Percentiles rank a stretch among this genome's conserved stretches.
Conservation (phyloP, 768 basidiomycete species). For the Cystofilobasidium bisporidii region DNA sequence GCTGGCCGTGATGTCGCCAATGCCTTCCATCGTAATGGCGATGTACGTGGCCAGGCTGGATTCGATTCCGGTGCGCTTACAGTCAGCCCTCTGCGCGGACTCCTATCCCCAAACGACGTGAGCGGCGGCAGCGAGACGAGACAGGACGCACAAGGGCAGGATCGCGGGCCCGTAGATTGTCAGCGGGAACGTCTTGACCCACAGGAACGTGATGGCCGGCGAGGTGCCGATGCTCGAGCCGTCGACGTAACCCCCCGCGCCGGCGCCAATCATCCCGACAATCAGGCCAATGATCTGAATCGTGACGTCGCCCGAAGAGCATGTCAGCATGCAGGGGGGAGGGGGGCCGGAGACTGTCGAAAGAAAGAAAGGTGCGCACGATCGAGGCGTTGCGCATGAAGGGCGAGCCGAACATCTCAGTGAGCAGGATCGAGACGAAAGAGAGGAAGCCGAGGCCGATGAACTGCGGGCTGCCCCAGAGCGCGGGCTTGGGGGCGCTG, state of each 20-base stretch:
- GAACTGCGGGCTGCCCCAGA: slow-evolving; percentile 73
- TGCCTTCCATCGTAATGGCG: slow-evolving; percentile 69
- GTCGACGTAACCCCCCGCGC: slow-evolving; percentile 68
- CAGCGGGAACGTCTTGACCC: slow-evolving; percentile 61
- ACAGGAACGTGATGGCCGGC: slow-evolving; percentile 72
- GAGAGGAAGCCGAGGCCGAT: slow-evolving; percentile 80
- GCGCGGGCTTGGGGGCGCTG: slow-evolving; percentile 54
- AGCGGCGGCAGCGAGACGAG: slow-evolving; percentile 43
- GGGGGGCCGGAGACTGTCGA: too few relatives aligned
- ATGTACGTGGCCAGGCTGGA: slow-evolving; percentile 47
- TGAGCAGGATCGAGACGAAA: slow-evolving; percentile 49
- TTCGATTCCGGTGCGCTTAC: too few relatives aligned
- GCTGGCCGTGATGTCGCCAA: slow-evolving; percentile 64
- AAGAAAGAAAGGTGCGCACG: not conserved
- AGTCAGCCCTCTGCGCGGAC: too few relatives aligned
- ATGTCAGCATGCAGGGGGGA: too few relatives aligned
- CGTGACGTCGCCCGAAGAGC: too few relatives aligned
- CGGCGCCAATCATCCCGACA: slow-evolving; percentile 72
- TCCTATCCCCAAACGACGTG: too few relatives aligned
- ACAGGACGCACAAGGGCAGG: slow-evolving; percentile 39
- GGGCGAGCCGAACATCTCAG: slow-evolving; percentile 69
- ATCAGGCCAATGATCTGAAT: slow-evolving; percentile 54
- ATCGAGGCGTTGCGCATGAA: slow-evolving; percentile 60
- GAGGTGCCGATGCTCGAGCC: slow-evolving; percentile 55
- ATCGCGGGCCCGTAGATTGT: slow-evolving; percentile 62